A percentile compares a stretch with the other conserved stretches of the same genome.
phyloP scores from a whole-genome alignment of 2,329 filamentous ascomycete genomes.

The Escovopsis sp. region DNA sequence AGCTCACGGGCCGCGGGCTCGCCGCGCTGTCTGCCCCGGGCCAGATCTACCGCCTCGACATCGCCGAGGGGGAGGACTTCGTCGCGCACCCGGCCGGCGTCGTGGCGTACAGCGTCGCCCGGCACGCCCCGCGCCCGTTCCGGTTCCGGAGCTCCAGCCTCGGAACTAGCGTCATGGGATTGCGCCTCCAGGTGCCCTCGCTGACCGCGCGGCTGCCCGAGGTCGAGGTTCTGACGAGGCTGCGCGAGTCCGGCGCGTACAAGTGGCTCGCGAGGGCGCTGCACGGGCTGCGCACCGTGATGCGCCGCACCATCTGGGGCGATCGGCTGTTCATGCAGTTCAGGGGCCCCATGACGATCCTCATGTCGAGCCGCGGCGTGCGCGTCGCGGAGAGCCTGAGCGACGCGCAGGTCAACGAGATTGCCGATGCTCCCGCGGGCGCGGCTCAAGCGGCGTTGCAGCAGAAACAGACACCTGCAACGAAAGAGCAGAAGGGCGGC shows the following conservation, averaged over 20 bases:
- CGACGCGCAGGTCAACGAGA: slow-evolving; percentile 70
- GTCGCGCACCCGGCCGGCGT: slow-evolving; percentile 85
- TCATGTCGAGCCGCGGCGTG: slow-evolving; percentile 77
- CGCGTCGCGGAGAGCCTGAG: slow-evolving; percentile 66
- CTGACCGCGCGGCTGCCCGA: slow-evolving; percentile 51
- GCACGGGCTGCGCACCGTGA: slow-evolving; percentile 59
- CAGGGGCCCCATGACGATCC: slow-evolving; percentile 68
- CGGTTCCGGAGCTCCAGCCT: slow-evolving; percentile 68
- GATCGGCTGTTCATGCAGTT: slow-evolving; percentile 88
- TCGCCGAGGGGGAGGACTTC: slow-evolving; percentile 76
- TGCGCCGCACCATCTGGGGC: slow-evolving; percentile 78
- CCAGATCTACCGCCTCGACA: slow-evolving; percentile 72
- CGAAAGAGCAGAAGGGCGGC: slow-evolving; percentile 14
- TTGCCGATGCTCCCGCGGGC: slow-evolving; percentile 69
- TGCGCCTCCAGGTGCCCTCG: slow-evolving; percentile 62
- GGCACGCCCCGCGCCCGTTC: slow-evolving; percentile 58
- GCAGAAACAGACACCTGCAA: slow-evolving; percentile 25
- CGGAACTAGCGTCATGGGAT: neutral
- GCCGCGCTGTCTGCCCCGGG: slow-evolving; percentile 74
- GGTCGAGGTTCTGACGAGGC: slow-evolving; percentile 55
- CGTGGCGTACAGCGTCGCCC: slow-evolving; percentile 67
- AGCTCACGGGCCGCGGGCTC: slow-evolving; percentile 75
- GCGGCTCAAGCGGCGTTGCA: slow-evolving; percentile 46
- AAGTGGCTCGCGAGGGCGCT: slow-evolving; percentile 49
- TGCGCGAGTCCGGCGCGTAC: slow-evolving; percentile 61